Conservation (phyloP, 495 filamentous ascomycete genomes). For the Penicillium mononematosum region DNA sequence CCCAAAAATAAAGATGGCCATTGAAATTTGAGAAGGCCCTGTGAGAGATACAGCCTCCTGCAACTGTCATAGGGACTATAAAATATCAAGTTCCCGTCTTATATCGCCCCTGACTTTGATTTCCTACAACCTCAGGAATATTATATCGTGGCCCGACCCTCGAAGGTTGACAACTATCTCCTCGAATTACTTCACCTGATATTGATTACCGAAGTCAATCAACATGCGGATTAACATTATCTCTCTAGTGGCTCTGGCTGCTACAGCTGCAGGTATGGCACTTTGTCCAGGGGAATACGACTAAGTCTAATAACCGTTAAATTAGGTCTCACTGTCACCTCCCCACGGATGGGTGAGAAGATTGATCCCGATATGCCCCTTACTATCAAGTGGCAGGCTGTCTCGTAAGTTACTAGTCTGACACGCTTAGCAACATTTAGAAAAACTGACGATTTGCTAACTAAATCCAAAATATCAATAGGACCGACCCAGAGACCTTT, state of each 20-base stretch:
- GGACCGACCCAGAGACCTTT: conserved; percentile 37
- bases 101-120: background rate
- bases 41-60: background rate
- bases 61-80: conserved; percentile 11
- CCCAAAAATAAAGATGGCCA: conserved; percentile 19
- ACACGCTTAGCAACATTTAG: background rate
- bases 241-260: conserved; percentile 21
- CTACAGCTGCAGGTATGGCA: conserved; percentile 23
- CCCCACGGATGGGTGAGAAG: conserved; percentile 25
- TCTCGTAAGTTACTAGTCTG: conserved; percentile 21
- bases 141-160: background rate
- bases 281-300: too few species aligned
- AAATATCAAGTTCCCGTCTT: conserved; percentile 8
- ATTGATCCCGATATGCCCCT: conserved; percentile 25
- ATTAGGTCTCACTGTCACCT: conserved; percentile 28
- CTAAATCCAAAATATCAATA: conserved; percentile 9
- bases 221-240: conserved; percentile 23
- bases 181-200: background rate
- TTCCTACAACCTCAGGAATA: conserved; percentile 10
- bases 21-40: conserved; percentile 6
- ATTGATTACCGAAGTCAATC: background rate
- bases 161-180: background rate
- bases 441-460: background rate
- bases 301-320: background rate
- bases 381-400: conserved; percentile 34